phyloP scores from a whole-genome alignment of 495 filamentous ascomycete genomes.

The Hypoxylon subgilvum region DNA sequence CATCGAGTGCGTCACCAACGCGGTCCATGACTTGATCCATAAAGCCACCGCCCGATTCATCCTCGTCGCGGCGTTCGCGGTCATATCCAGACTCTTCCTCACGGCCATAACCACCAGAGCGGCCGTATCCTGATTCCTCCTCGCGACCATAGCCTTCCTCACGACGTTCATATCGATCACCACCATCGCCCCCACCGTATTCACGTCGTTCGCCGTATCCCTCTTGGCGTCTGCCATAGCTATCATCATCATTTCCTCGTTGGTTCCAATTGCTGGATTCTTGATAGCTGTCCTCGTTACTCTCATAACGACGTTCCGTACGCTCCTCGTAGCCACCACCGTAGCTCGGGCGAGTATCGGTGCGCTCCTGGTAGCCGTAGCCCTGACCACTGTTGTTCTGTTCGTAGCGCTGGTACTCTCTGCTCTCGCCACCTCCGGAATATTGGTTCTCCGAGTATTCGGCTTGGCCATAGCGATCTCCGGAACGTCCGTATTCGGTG shows the following conservation, averaged over 20 bases:
- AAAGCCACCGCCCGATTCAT: constrained; percentile 32
- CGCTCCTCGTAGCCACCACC: constrained; percentile 45
- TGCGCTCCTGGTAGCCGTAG: constrained; percentile 44
- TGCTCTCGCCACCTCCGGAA: constrained; percentile 50
- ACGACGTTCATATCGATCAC: constrained; percentile 23
- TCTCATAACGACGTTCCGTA: constrained; percentile 44
- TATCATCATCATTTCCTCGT: constrained; percentile 24
- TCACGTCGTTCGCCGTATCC: constrained; percentile 30
- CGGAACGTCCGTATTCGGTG: constrained; percentile 53
- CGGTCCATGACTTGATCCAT: constrained; percentile 32
- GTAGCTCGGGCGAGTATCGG: constrained; percentile 38
- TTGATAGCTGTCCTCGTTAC: constrained; percentile 34
- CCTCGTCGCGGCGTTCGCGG: constrained; percentile 22
- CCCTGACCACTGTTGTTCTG: constrained; percentile 46
- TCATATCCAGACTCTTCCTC: constrained; percentile 20
- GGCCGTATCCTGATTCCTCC: constrained; percentile 17
- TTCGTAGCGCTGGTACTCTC: constrained; percentile 54
- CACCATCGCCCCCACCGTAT: constrained; percentile 13
- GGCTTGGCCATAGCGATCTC: constrained; percentile 55
- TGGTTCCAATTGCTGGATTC: constrained; percentile 32
- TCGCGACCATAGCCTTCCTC: constrained; percentile 36
- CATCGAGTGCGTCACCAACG: constrained; percentile 38
- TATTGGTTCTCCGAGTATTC: constrained; percentile 52
- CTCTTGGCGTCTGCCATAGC: constrained; percentile 32
- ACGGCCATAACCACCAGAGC: too few species aligned